Evolutionary conservation across 768 basidiomycete genomes (phyloP).

Genomic region (Leucocoprinus leucothites): DNA sequence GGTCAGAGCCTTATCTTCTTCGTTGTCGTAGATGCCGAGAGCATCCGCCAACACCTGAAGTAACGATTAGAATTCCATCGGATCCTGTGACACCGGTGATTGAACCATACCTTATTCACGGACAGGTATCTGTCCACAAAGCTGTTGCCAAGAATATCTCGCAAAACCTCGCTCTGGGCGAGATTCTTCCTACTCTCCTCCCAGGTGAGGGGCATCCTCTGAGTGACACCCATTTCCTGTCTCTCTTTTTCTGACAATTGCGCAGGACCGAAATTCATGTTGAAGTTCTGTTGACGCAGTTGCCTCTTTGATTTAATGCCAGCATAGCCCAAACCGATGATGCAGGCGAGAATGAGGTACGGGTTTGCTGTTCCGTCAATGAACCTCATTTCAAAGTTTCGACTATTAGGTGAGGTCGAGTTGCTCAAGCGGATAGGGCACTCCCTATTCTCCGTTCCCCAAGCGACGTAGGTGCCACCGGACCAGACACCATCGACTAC

Average conservation of each 20-base stretch:
- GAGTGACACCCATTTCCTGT: slow-evolving; percentile 39
- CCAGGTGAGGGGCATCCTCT: slow-evolving; percentile 47
- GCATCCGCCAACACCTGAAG: neutral
- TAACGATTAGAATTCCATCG: neutral
- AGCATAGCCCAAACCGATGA: slow-evolving; percentile 52
- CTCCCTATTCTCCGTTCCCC: slow-evolving; percentile 72
- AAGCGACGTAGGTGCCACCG: slow-evolving; percentile 67
- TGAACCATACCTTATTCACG: slow-evolving; percentile 30
- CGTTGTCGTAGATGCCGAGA: neutral
- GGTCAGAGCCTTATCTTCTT: slow-evolving; percentile 1
- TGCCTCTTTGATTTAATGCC: slow-evolving; percentile 41
- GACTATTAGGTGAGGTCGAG: slow-evolving; percentile 37
- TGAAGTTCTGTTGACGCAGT: slow-evolving; percentile 36
- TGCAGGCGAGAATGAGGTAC: slow-evolving; percentile 53
- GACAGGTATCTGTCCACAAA: slow-evolving; percentile 42
- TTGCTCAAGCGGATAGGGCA: slow-evolving; percentile 58
- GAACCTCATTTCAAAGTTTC: slow-evolving; percentile 61
- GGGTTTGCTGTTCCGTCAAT: slow-evolving; percentile 66
- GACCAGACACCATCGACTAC: slow-evolving; percentile 65
- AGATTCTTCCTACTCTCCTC: slow-evolving; percentile 44
- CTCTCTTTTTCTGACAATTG: slow-evolving; percentile 45
- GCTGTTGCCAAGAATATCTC: slow-evolving; percentile 39
- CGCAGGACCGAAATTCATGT: slow-evolving; percentile 29
- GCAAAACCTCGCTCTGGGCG: slow-evolving; percentile 31
- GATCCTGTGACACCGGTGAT: neutral